These are phyloP conservation scores for Andrographis paniculata DNA, from an alignment of 305 asterid species.

Conservation along the genomic window DNA sequence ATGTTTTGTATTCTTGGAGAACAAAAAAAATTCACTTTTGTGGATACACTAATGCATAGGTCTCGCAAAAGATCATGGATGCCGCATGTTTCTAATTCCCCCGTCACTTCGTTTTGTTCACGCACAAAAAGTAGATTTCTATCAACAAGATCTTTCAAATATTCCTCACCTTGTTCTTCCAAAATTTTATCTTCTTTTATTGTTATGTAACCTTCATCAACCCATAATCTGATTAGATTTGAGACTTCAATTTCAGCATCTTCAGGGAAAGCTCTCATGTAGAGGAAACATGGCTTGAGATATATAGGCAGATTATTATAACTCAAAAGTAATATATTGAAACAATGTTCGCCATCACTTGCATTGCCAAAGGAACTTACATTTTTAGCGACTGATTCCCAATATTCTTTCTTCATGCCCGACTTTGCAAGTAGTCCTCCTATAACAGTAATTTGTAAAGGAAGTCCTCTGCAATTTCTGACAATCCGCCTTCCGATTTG, in stretches of 20 bases:
- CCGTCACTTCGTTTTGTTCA: not conserved
- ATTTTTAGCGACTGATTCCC: constrained; percentile 8
- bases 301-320: constrained; percentile 22
- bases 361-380: constrained; percentile 12
- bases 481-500: no score
- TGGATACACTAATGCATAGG: no score
- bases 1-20: constrained; percentile 1
- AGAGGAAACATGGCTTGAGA: constrained; percentile 19
- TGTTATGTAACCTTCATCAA: constrained; percentile 23
- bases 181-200: constrained; percentile 3
- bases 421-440: no score
- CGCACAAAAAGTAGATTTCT: constrained; percentile 21
- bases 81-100: constrained; percentile 2
- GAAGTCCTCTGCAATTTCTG: no score
- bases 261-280: not conserved
- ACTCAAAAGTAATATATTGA: constrained; percentile 19
- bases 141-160: constrained; percentile 15
- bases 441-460: no score
- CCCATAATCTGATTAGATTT: constrained; percentile 8
- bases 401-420: no score
- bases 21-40: constrained; percentile 6
- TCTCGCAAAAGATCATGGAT: constrained; percentile 29
- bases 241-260: not conserved
- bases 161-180: constrained; percentile 21
- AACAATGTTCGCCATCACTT: constrained; percentile 14